Evolutionary conservation across 225 moss, liverwort and hornwort species (phyloP).

Genomic region (Polytrichum commune): DNA sequence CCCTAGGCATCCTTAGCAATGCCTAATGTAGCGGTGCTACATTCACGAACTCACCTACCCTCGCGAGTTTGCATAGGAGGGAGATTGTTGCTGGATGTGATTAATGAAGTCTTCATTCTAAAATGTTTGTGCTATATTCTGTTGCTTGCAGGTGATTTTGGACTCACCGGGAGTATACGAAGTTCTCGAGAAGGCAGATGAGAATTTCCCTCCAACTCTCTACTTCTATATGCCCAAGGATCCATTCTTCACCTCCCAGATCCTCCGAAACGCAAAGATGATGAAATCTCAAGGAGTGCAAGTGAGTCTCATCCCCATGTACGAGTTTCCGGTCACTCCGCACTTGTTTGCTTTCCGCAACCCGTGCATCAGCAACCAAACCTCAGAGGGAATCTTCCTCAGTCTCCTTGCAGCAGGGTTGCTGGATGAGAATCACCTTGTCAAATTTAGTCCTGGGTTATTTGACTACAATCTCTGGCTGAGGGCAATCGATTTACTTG

Average conservation of each 20-base stretch:
- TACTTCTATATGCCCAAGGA: conserved; percentile 30
- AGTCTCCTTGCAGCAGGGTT: conserved; percentile 15
- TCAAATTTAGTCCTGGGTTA: conserved; percentile 12
- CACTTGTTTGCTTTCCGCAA: conserved; percentile 13
- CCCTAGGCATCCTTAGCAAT: no score
- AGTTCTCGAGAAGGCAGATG: conserved; percentile 17
- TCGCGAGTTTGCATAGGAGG: no score
- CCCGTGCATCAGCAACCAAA: conserved; percentile 13
- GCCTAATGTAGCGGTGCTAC: no score
- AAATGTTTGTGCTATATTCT: not conserved
- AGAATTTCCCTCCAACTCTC: conserved; percentile 27
- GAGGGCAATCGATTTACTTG: not conserved
- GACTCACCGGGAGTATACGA: conserved; percentile 20
- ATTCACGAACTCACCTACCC: no score
- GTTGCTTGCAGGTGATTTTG: conserved; percentile 13
- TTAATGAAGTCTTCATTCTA: no score
- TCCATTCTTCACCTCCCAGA: conserved; percentile 6
- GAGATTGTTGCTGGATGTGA: no score
- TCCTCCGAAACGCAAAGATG: conserved; percentile 6
- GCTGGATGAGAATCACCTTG: conserved; percentile 15
- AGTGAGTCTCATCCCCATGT: conserved; percentile 9
- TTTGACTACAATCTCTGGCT: conserved; percentile 23
- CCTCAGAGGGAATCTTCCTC: conserved; percentile 18
- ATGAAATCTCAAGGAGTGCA: conserved; percentile 15
- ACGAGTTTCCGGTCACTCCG: conserved; percentile 19